Conservation (phyloP, 2,329 filamentous ascomycete genomes). For the Neonectria faginata region DNA sequence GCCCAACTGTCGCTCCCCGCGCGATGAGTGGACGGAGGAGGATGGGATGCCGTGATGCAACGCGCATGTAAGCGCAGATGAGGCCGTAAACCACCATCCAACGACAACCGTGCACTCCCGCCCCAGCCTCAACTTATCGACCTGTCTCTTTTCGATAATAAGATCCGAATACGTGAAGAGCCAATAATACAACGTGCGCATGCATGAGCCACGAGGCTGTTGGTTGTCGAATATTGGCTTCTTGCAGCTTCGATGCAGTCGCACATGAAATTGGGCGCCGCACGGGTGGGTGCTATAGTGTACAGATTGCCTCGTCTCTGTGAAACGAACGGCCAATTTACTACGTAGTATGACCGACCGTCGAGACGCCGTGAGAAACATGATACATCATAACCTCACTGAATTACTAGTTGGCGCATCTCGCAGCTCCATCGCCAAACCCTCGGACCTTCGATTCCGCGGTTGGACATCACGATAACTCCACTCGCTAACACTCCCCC, state of each 20-base stretch:
- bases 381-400: conserved; percentile 12
- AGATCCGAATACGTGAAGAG: conserved; percentile 15
- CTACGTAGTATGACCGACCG: not conserved
- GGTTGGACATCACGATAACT: not conserved
- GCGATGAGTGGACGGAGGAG: conserved; percentile 12
- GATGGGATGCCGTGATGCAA: conserved; percentile 13
- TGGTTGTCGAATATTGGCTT: conserved; percentile 1
- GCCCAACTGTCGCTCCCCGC: conserved; percentile 5
- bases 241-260: conserved; percentile 2
- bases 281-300: conserved; percentile 3
- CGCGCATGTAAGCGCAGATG: conserved; percentile 12
- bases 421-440: not conserved
- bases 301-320: conserved; percentile 4
- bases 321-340: not conserved
- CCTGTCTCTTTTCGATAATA: not conserved
- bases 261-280: not conserved
- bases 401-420: conserved; percentile 1
- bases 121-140: not conserved
- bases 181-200: not conserved
- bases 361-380: conserved; percentile 10
- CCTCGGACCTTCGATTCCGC: not conserved
- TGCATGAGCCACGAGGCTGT: conserved; percentile 4
- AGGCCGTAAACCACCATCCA: conserved; percentile 9
- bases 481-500: conserved; percentile 2
- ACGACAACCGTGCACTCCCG: not conserved